A percentile compares a stretch with the other conserved stretches of the same genome.
phyloP scores from a whole-genome alignment of 345 rosid genomes.

The Eucalyptus polybractea region DNA sequence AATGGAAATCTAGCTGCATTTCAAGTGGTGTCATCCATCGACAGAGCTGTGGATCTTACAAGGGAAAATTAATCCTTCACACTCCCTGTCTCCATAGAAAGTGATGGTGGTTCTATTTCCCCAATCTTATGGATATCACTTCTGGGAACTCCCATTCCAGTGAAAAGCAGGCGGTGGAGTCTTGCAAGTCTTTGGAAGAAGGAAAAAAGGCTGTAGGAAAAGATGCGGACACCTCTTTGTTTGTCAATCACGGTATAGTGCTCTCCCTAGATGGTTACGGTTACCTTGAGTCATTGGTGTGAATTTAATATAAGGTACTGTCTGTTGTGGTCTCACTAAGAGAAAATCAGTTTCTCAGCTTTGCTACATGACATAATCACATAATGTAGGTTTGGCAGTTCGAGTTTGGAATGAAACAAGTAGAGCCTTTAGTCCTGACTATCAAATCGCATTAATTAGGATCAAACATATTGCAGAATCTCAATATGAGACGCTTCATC shows the following conservation, averaged over 20 bases:
- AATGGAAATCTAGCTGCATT: neutral
- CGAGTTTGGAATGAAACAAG: neutral
- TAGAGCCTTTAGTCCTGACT: neutral
- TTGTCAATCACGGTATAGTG: conserved; percentile 36
- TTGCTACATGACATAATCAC: neutral
- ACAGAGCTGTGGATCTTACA: neutral
- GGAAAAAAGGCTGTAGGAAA: conserved; percentile 13
- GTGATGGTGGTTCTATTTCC: conserved; percentile 30
- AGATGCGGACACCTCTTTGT: conserved; percentile 10
- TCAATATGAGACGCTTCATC: neutral
- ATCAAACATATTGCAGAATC: neutral
- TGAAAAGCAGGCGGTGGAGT: conserved; percentile 16
- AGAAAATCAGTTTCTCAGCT: neutral
- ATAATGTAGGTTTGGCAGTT: neutral
- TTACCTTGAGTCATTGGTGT: neutral
- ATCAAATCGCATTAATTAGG: neutral
- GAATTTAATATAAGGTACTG: neutral
- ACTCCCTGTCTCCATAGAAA: neutral
- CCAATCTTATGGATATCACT: conserved; percentile 17
- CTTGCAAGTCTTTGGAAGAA: conserved; percentile 10
- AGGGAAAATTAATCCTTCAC: neutral
- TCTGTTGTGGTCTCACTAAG: neutral
- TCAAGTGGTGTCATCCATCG: neutral
- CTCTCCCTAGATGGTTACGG: neutral
- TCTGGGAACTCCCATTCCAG: conserved; percentile 15